A percentile compares a stretch with the other conserved stretches of the same genome.
phyloP scores from a whole-genome alignment of 345 rosid species.

The Conringia planisiliqua region DNA sequence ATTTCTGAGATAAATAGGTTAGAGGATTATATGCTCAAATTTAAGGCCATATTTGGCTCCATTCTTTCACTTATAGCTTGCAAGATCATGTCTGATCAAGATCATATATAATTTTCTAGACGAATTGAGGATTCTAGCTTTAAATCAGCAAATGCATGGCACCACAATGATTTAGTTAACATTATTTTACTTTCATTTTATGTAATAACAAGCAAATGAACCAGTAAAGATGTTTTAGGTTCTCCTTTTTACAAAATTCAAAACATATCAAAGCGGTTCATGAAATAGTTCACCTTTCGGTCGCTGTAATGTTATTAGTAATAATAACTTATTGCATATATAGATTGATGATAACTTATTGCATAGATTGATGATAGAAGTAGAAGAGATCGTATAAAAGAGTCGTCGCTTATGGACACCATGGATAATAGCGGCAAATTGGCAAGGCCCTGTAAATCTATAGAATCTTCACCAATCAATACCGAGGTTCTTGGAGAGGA shows the following conservation, averaged over 20 bases:
- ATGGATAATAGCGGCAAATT: not conserved
- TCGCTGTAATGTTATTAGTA: not conserved
- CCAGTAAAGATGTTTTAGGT: not conserved
- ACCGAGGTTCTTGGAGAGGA: too few species aligned
- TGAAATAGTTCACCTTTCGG: not conserved
- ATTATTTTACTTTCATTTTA: not conserved
- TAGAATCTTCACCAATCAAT: too few species aligned
- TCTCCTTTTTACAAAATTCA: not conserved
- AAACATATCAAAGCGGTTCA: not conserved
- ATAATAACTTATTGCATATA: not conserved
- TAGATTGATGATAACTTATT: not conserved
- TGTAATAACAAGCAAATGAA: not conserved
- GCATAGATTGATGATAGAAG: not conserved
- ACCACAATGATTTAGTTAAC: not conserved
- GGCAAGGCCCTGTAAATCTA: not conserved
- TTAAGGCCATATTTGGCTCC: too few species aligned
- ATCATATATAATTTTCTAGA: not conserved
- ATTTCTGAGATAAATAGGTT: too few species aligned
- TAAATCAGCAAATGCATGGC: not conserved
- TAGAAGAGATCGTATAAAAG: not conserved
- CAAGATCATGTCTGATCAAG: too few species aligned
- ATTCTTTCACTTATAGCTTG: too few species aligned
- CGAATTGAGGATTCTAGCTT: not conserved
- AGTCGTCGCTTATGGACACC: not conserved
- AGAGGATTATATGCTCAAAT: too few species aligned